Percentiles rank a stretch among this genome's conserved stretches.
Conservation (phyloP, 106 monocot genomes). For the Acorus gramineus region DNA sequence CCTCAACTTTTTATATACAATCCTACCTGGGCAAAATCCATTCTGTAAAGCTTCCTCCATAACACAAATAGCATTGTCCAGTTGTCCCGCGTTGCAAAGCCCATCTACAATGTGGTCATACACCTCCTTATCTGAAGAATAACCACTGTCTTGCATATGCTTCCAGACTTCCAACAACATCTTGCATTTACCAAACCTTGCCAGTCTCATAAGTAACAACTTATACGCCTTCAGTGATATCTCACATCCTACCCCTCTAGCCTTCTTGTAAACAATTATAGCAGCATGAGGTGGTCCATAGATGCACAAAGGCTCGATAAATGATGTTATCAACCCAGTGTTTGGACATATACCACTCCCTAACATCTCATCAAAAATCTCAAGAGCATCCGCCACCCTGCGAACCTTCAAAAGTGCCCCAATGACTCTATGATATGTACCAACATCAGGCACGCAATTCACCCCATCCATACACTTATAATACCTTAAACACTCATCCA, state of each 20-base stretch:
- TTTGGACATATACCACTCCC: constrained; percentile 39
- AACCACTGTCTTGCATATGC: constrained; percentile 79
- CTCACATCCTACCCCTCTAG: constrained; percentile 55
- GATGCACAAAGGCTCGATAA: constrained; percentile 59
- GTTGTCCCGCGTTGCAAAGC: constrained; percentile 79
- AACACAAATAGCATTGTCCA: constrained; percentile 69
- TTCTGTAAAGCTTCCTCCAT: constrained; percentile 65
- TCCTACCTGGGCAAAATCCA: constrained; percentile 54
- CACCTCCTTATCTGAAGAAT: constrained; percentile 64
- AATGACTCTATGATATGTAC: constrained; percentile 53
- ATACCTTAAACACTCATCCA: constrained; percentile 46
- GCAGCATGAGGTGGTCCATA: constrained; percentile 99
- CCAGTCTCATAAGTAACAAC: constrained; percentile 79
- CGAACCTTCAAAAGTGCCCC: constrained; percentile 48
- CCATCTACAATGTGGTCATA: constrained; percentile 85
- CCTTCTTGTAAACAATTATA: constrained; percentile 68
- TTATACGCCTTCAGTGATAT: constrained; percentile 89
- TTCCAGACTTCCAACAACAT: constrained; percentile 78
- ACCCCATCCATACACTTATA: constrained; percentile 47
- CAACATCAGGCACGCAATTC: constrained; percentile 37
- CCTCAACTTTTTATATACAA: constrained; percentile 77
- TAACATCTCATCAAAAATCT: constrained; percentile 77
- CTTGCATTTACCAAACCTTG: constrained; percentile 75
- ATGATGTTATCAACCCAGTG: constrained; percentile 69
- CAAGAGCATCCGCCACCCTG: constrained; percentile 86